Evolutionary conservation across 805 yeast genomes (phyloP).

Genomic region (Wickerhamiella australiensis): DNA sequence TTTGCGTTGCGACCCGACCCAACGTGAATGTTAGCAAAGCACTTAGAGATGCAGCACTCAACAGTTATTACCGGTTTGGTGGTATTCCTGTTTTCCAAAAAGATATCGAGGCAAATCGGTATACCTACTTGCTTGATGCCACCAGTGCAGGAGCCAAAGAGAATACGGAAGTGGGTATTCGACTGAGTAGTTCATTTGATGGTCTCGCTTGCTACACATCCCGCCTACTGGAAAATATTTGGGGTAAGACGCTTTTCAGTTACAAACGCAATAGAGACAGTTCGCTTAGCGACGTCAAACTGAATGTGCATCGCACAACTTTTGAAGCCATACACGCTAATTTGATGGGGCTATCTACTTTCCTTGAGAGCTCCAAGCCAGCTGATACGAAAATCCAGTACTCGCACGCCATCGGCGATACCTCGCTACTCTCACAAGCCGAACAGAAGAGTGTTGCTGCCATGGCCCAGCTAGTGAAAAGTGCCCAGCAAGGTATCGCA

Average conservation of each 20-base stretch:
- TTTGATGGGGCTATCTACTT: constrained; percentile 27
- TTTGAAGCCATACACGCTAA: constrained; percentile 26
- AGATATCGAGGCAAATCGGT: constrained; percentile 17
- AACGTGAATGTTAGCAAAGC: constrained; percentile 31
- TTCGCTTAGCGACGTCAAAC: constrained; percentile 19
- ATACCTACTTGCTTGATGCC: constrained; percentile 14
- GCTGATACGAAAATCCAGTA: constrained; percentile 22
- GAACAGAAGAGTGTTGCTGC: constrained; percentile 83
- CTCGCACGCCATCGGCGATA: constrained; percentile 14
- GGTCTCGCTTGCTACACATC: constrained; percentile 73
- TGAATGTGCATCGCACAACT: constrained; percentile 16
- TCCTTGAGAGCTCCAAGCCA: constrained; percentile 34
- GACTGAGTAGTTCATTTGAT: constrained; percentile 80
- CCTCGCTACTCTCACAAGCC: constrained; percentile 42
- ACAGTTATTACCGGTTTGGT: constrained; percentile 21
- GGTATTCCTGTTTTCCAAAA: constrained; percentile 22
- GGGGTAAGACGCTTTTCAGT: constrained; percentile 51
- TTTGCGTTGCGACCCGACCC: constrained; percentile 65
- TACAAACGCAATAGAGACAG: constrained; percentile 13
- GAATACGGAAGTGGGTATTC: constrained; percentile 35
- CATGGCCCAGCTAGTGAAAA: constrained; percentile 55
- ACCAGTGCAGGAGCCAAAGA: constrained; percentile 11
- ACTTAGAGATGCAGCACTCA: constrained; percentile 33
- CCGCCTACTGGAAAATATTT: constrained; percentile 62
- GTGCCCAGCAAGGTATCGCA: constrained; percentile 81